A percentile compares a stretch with the other conserved stretches of the same genome.
Conservation (phyloP, 2,329 filamentous ascomycete species). For the Ophiostoma angusticollis region DNA sequence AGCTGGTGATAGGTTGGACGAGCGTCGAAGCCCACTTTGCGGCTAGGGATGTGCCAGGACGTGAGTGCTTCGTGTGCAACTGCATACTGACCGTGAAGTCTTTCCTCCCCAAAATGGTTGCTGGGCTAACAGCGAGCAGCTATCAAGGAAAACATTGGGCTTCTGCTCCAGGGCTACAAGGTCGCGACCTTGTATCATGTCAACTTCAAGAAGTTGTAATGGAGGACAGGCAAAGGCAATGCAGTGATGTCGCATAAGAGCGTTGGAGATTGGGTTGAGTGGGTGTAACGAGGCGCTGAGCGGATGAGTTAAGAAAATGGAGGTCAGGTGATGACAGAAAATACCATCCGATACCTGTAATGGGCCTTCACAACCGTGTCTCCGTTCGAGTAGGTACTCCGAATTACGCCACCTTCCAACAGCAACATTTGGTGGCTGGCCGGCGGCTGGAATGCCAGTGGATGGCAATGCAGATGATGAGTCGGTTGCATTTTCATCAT, state of each 20-base stretch:
- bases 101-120: neutral
- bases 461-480: neutral
- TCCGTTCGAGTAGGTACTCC: too few species aligned
- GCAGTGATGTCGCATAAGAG: too few species aligned
- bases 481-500: neutral
- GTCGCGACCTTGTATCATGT: constrained; percentile 5
- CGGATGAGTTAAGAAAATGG: too few species aligned
- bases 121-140: neutral
- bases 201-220: constrained; percentile 5
- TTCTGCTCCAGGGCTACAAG: constrained; percentile 1
- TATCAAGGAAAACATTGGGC: constrained; percentile 5
- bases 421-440: too few species aligned
- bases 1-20: constrained; percentile 16
- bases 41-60: constrained; percentile 11
- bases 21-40: constrained; percentile 15
- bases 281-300: too few species aligned
- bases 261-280: too few species aligned
- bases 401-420: too few species aligned
- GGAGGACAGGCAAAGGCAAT: too few species aligned
- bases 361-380: too few species aligned
- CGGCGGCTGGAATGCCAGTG: neutral
- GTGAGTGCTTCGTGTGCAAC: neutral
- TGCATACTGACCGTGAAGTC: too few species aligned
- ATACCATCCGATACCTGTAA: too few species aligned
- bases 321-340: too few species aligned